phyloP scores from a whole-genome alignment of 306 rosid genomes.

The Datisca glomerata region DNA sequence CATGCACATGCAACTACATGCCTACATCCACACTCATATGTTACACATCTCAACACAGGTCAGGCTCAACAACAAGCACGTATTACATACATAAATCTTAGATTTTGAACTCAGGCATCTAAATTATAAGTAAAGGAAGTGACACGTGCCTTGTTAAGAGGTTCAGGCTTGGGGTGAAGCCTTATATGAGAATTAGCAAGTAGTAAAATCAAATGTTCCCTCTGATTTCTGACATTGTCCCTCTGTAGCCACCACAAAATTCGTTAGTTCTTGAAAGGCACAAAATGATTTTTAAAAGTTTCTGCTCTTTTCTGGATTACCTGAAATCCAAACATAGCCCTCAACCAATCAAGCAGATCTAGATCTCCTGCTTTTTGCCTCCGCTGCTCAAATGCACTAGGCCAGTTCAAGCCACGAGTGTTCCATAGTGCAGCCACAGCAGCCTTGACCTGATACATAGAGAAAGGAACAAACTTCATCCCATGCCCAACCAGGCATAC shows the following conservation, averaged over 20 bases:
- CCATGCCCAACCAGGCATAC: slow-evolving; percentile 7
- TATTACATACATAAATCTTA: neutral
- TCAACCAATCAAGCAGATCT: slow-evolving; percentile 94
- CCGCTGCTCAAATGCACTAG: slow-evolving; percentile 60
- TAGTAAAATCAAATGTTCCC: slow-evolving; percentile 85
- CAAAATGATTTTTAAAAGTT: slow-evolving; percentile 4
- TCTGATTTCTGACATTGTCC: slow-evolving; percentile 94
- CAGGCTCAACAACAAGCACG: neutral
- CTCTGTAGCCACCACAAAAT: slow-evolving; percentile 39
- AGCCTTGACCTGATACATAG: slow-evolving; percentile 62
- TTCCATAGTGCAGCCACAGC: slow-evolving; percentile 70
- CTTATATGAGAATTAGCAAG: slow-evolving; percentile 82
- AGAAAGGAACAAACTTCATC: slow-evolving; percentile 15
- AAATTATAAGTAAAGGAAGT: slow-evolving; percentile 5
- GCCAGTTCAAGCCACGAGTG: slow-evolving; percentile 85
- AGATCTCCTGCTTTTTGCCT: slow-evolving; percentile 74
- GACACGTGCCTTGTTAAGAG: slow-evolving; percentile 68
- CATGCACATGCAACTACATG: too few species aligned
- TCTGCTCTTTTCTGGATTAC: slow-evolving; percentile 14
- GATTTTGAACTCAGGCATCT: slow-evolving; percentile 1
- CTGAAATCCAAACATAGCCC: slow-evolving; percentile 97
- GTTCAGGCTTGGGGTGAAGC: slow-evolving; percentile 90
- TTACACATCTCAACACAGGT: too few species aligned
- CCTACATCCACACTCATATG: too few species aligned
- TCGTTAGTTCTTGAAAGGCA: slow-evolving; percentile 3